Conservation (phyloP, 306 rosid species). For the Prunus kanzakura region DNA sequence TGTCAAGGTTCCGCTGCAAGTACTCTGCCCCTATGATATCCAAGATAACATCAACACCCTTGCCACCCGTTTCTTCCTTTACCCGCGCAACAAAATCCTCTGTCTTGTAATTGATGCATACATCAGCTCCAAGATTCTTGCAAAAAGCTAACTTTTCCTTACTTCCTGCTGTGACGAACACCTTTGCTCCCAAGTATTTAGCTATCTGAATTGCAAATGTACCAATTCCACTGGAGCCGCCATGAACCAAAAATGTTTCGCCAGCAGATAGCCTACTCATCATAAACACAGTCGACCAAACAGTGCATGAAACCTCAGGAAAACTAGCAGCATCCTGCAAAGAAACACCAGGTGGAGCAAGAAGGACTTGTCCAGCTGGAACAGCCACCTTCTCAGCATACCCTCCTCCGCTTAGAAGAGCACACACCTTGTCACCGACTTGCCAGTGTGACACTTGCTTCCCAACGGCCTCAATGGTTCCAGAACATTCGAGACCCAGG, state of each 20-base stretch:
- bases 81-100: conserved; percentile 80
- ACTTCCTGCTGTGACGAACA: conserved; percentile 82
- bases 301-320: conserved; percentile 88
- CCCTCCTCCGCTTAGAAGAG: conserved; percentile 42
- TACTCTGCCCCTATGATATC: conserved; percentile 84
- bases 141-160: conserved; percentile 75
- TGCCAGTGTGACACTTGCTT: conserved; percentile 67
- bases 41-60: conserved; percentile 94
- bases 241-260: conserved; percentile 62
- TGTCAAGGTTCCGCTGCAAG: conserved; percentile 60
- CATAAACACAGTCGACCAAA: conserved; percentile 90
- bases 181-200: conserved; percentile 53
- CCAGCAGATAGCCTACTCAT: conserved; percentile 62
- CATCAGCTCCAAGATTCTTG: conserved; percentile 79
- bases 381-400: conserved; percentile 55
- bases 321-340: conserved; percentile 71
- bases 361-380: conserved; percentile 79
- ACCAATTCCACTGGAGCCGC: conserved; percentile 94
- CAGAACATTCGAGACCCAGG: conserved; percentile 87
- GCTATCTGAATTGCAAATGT: conserved; percentile 34
- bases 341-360: conserved; percentile 61
- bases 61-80: conserved; percentile 86
- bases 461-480: conserved; percentile 58
- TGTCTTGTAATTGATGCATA: conserved; percentile 81
- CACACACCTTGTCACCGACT: conserved; percentile 70